Base-by-base conservation (phyloP, 352 stramenopile genomes). In the Aphanomyces cochlioides region DNA sequence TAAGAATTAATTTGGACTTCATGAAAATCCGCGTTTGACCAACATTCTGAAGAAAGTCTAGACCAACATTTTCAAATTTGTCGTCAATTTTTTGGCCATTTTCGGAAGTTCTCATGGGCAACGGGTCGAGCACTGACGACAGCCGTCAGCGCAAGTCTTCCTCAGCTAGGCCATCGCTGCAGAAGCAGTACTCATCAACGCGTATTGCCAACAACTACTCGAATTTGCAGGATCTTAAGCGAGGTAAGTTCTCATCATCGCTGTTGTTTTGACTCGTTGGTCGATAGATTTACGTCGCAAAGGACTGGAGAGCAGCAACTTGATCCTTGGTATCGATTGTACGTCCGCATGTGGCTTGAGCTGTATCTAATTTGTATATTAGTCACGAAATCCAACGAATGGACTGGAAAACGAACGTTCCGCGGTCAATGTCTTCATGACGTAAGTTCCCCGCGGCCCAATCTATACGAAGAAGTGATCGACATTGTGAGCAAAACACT, bases 331-430 rank as follows among this genome's bases (percentile, higher is more conserved):
- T 68, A 82, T 96, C 5, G 88, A 96, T 75, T 95, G 87, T 95
- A 76, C 61, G 84, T 82, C 79, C 79, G 13, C 1, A 90, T 89
- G 66, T 80, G 82, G 47, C 73, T 75, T 0, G 76, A 78, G 6
- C 78, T 66, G 1, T 75, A 89, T 39, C 80, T 81, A 7, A 54
- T 66, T 3, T 64, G 48, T 6, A 88, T 80, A 74, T 50, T 92
- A 95, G 87, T 89, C 76, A 96, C 88, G 57, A 96, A 94, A 74
- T 93, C 85, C 59, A 96, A 95, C 70, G 85, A 96, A 45, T 96
- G 87, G 87, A 96, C 83, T 50, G 88, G 88, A 57, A 95, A 92
- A 64, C 81, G 77, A 57, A 92, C 87, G 61, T 96, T 96, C 60
- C 67, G 72, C 17, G 85, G 85, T 4, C 77, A 78, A 39, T 84